Evolutionary conservation across 148 eudicot species (phyloP), one percentile per base, ranked within the genome.

Genomic region (Rhododendron ferrugineum): DNA sequence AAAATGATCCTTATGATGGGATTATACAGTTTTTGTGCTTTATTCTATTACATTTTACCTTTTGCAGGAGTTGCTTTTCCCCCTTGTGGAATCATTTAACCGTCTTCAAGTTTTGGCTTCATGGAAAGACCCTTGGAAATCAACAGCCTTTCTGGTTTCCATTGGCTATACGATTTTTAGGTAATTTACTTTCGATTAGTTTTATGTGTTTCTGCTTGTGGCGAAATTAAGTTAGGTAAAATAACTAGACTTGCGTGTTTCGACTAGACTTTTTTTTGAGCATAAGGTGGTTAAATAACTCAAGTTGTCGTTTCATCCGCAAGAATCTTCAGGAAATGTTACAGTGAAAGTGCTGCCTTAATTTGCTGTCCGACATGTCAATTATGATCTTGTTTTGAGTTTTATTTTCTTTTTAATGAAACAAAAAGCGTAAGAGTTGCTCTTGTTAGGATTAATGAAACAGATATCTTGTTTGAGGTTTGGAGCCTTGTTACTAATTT

Each of bases 71-170:
- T 90, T 95, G 90, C 95, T 95, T 83, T 89, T 89, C 82, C 98
- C 98, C 32, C 58, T 91, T 66, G 86, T 91, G 56, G 78, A 87
- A 52, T 81, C 87, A 73, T 84, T 87, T 64, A 85, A 84, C 49
- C 81, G 84, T 85, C 86, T 95, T 85, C 90, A 91, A 80, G 54
- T 40, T 75, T 85, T 93, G 93, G 94, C 93, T 81, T 90, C 95
- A 46, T 95, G 98, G 98, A 90, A 91, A 86, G 91, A 93, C 58
- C 98, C 98, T 85, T 85, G 86, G 49, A 93, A 88, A 84, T 93
- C 98, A 70, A 73, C 91, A 32, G 40, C 88, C 49, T 92, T 93
- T 92, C 46, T 93, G 90, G 86, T 91, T 84, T 47, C 93, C 81
- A 74, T 85, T 64, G 84, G 93, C 93, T 95, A 92, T 84, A 76